A percentile compares a stretch with the other conserved stretches of the same genome.
Evolutionary conservation across 1,284 basidiomycete species (phyloP).

Genomic region (Trametes hirsuta): DNA sequence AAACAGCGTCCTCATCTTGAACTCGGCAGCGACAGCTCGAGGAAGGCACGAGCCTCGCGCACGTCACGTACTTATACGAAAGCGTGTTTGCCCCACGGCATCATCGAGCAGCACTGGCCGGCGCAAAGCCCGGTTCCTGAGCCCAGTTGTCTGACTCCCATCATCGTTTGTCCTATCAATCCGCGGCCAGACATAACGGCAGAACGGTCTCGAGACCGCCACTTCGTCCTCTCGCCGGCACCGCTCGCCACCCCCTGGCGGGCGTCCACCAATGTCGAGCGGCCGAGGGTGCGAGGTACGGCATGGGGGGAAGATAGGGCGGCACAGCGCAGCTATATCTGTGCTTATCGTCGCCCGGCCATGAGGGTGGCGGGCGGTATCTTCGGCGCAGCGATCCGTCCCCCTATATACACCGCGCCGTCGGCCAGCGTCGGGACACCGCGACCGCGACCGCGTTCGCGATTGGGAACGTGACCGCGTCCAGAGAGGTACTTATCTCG

Average conservation of each 20-base stretch:
- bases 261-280: not conserved
- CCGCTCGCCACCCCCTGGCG: not conserved
- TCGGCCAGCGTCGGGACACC: not conserved
- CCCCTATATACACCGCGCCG: not conserved
- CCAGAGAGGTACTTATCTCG: not conserved
- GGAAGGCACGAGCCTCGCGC: too few relatives aligned
- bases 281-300: not conserved
- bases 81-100: too few relatives aligned
- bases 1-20: not conserved
- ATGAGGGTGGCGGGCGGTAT: not conserved
- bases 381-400: not conserved
- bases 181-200: not conserved
- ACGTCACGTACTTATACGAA: too few relatives aligned
- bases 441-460: not conserved
- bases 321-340: not conserved
- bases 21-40: not conserved
- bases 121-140: too few relatives aligned
- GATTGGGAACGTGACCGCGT: constrained; percentile 7
- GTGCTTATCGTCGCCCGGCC: constrained; percentile 5
- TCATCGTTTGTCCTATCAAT: too few relatives aligned
- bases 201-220: not conserved
- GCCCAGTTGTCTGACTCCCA: too few relatives aligned
- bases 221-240: not conserved
- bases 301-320: not conserved
- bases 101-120: too few relatives aligned